Base-by-base conservation (phyloP, 441 rosid species). In the Erodium chrysanthum region DNA sequence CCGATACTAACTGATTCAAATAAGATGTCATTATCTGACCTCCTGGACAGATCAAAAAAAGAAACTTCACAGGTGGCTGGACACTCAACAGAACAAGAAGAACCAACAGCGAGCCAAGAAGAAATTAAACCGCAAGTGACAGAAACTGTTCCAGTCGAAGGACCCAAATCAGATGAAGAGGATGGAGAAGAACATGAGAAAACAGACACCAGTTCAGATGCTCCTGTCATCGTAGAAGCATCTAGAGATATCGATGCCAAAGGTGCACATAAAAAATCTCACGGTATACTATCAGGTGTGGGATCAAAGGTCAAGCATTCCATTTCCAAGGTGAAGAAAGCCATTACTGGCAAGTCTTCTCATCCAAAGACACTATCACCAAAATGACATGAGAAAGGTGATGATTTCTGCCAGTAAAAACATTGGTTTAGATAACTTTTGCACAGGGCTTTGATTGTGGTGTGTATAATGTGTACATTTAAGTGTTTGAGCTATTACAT, bases 271-370 rank as follows among this genome's bases (percentile, higher is more conserved):
- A 94, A 89, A 83, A 94, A 94, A 77, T 85, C 95, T 37, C 90
- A 87, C 23, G 83, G 74, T 69, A 84, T 94, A 76, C 84, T 94
- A 64, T 85, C 96, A 64, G 93, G 91, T 2, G 93, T 93, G 17
- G 87, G 96, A 61, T 93, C 97, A 68, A 89, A 86, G 79, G 97
- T 93, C 25, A 93, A 93, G 77, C 89, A 88, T 70, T 91, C 98
- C 2, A 88, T 91, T 77, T 86, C 91, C 46, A 94, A 89, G 77
- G 97, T 94, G 46, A 94, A 83, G 88, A 94, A 94, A 73, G 98
- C 84, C 66, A 86, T 94, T 56, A 86, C 83, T 1, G 91, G 98
- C 0, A 89, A 88, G 76, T 91, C 98, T 68, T 85, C 93, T 70
- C 88, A 84, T 67, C 35, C 94, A 21, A 92, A 90, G 81, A 77